These are phyloP conservation scores for Hyphodiscus sp. DNA, from an alignment of 2,329 filamentous ascomycete species.

Conservation along the genomic window DNA sequence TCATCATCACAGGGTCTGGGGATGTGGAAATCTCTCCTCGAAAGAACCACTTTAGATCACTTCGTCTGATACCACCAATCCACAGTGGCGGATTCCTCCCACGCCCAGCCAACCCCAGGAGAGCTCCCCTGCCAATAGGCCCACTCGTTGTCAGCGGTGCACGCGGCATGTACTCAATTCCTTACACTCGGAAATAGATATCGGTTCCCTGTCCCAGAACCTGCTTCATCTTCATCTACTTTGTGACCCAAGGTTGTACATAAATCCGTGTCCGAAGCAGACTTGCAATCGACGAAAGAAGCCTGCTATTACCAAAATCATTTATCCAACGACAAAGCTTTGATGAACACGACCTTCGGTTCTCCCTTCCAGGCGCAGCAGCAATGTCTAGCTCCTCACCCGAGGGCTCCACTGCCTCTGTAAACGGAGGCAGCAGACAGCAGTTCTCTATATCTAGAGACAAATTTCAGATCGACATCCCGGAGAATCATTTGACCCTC, in stretches of 20 bases:
- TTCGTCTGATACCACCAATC: conserved; percentile 25
- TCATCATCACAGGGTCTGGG: conserved; percentile 15
- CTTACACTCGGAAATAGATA: conserved; percentile 17
- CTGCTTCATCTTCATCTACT: conserved; percentile 5
- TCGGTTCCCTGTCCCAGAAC: conserved; percentile 8
- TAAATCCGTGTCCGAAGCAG: conserved; percentile 3
- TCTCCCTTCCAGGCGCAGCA: conserved; percentile 10
- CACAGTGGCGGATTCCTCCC: neutral
- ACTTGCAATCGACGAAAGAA: conserved; percentile 11
- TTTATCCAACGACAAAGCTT: neutral
- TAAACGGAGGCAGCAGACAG: conserved; percentile 16
- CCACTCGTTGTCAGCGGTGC: conserved; percentile 8
- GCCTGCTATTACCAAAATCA: neutral
- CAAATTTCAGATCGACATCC: conserved; percentile 26
- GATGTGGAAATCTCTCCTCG: conserved; percentile 7
- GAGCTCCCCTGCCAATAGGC: conserved; percentile 7
- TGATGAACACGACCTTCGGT: conserved; percentile 3
- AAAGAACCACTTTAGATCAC: conserved; percentile 13
- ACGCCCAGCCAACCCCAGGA: conserved; percentile 5
- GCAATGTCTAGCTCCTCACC: conserved; percentile 28
- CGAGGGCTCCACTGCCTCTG: conserved; percentile 26
- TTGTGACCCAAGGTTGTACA: conserved; percentile 3
- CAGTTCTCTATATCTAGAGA: conserved; percentile 27
- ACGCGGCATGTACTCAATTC: conserved; percentile 21
- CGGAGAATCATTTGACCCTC: conserved; percentile 23